A percentile compares a stretch with the other conserved stretches of the same genome.
Conservation (phyloP, 2,329 filamentous ascomycete species). For the Aureobasidium zeae region DNA sequence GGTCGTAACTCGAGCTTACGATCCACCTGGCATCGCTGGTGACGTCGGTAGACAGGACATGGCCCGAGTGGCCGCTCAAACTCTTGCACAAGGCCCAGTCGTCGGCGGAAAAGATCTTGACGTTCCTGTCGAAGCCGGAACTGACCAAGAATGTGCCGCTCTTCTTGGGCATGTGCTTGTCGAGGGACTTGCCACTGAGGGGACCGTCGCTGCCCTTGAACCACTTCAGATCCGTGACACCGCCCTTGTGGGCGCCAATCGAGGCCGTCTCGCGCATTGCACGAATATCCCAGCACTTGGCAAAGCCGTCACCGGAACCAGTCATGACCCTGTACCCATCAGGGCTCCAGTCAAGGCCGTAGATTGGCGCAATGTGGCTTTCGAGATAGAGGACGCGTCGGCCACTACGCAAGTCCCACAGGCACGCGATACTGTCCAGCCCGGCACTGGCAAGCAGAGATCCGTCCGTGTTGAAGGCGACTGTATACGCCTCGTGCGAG, state of each 20-base stretch:
- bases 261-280: conserved; percentile 76
- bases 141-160: conserved; percentile 86
- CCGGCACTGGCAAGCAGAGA: conserved; percentile 87
- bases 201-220: conserved; percentile 79
- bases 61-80: conserved; percentile 81
- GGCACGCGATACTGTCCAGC: conserved; percentile 83
- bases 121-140: conserved; percentile 84
- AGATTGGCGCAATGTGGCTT: conserved; percentile 86
- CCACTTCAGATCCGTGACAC: conserved; percentile 89
- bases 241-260: conserved; percentile 82
- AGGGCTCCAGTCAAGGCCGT: conserved; percentile 82
- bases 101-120: conserved; percentile 93
- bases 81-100: conserved; percentile 89
- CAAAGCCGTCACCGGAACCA: conserved; percentile 85
- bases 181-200: conserved; percentile 25
- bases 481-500: conserved; percentile 81
- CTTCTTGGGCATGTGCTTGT: conserved; percentile 55
- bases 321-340: conserved; percentile 91
- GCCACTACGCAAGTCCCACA: conserved; percentile 91
- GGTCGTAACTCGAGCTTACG: conserved; percentile 85
- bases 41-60: conserved; percentile 84
- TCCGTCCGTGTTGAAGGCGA: conserved; percentile 85
- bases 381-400: conserved; percentile 94
- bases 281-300: conserved; percentile 95
- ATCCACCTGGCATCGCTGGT: conserved; percentile 84